Conservation (phyloP, 2,329 filamentous ascomycete genomes). For the Hirsutella rhossiliensis region DNA sequence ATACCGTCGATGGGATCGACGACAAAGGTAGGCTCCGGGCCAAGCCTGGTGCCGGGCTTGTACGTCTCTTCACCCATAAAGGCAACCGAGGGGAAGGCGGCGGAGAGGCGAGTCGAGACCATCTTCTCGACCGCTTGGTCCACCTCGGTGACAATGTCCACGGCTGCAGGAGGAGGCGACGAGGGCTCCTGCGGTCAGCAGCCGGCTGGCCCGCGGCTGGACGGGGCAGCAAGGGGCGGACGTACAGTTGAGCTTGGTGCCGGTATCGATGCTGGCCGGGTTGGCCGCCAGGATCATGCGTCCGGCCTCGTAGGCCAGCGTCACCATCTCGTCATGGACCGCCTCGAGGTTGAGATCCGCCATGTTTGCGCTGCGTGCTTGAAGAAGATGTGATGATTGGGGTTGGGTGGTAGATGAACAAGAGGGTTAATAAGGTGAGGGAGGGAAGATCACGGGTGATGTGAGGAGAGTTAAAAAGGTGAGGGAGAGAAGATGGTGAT, state of each 20-base stretch:
- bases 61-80: slow-evolving; percentile 75
- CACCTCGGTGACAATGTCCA: slow-evolving; percentile 57
- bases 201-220: too few relatives aligned
- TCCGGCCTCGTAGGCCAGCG: slow-evolving; percentile 51
- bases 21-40: slow-evolving; percentile 60
- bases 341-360: slow-evolving; percentile 45
- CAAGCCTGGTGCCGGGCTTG: slow-evolving; percentile 50
- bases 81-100: slow-evolving; percentile 40
- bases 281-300: slow-evolving; percentile 51
- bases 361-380: slow-evolving; percentile 25
- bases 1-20: slow-evolving; percentile 69
- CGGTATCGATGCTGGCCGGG: slow-evolving; percentile 42
- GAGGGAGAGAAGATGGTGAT: too few relatives aligned
- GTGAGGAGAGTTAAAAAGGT: too few relatives aligned
- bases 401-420: too few relatives aligned
- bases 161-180: slow-evolving; percentile 29
- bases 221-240: background rate
- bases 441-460: too few relatives aligned
- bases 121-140: slow-evolving; percentile 54
- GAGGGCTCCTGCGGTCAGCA: slow-evolving; percentile 2
- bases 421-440: too few relatives aligned
- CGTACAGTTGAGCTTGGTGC: slow-evolving; percentile 54
- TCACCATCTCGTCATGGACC: slow-evolving; percentile 48
- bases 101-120: slow-evolving; percentile 39
- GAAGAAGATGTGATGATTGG: background rate